Evolutionary conservation across 805 yeast species (phyloP), one percentile per base, ranked within the genome.

Genomic region (Pichia pseudocactophila): DNA sequence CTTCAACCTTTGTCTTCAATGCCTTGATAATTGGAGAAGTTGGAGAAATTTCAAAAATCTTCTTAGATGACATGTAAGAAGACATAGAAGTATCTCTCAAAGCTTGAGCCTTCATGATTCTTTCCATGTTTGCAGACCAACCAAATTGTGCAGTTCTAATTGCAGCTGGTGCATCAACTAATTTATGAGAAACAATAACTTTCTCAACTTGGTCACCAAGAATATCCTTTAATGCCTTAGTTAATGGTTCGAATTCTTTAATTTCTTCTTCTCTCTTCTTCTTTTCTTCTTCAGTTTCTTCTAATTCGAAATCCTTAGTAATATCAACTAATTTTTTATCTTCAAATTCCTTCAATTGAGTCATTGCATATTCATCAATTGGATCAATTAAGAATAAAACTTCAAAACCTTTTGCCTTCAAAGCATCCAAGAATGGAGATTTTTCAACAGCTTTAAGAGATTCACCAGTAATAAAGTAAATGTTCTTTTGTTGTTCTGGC

Each of bases 111-210:
- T 92, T 92, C 99, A 92, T 92, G 79, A 92, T 92, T 83, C 98
- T 90, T 78, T 92, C 99, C 98, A 92, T 92, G 79, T 92, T 92
- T 63, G 99, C 99, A 56, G 98, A 92, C 99, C 99, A 92, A 69
- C 99, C 98, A 69, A 92, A 92, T 76, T 92, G 97, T 57, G 97
- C 97, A 57, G 98, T 92, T 80, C 98, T 88, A 68, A 92, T 92
- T 58, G 98, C 98, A 68, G 98, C 98, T 69, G 99, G 99, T 46
- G 97, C 89, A 64, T 89, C 97, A 59, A 89, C 87, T 64, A 92
- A 80, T 73, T 87, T 88, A 75, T 90, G 94, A 53, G 97, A 88
- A 53, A 92, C 96, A 65, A 89, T 88, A 70, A 94, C 98, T 78
- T 92, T 92, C 78, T 92, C 99, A 61, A 92, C 97, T 74, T 86